Conservation (phyloP, 176 grass and related monocot species). For the Oryza coarctata region DNA sequence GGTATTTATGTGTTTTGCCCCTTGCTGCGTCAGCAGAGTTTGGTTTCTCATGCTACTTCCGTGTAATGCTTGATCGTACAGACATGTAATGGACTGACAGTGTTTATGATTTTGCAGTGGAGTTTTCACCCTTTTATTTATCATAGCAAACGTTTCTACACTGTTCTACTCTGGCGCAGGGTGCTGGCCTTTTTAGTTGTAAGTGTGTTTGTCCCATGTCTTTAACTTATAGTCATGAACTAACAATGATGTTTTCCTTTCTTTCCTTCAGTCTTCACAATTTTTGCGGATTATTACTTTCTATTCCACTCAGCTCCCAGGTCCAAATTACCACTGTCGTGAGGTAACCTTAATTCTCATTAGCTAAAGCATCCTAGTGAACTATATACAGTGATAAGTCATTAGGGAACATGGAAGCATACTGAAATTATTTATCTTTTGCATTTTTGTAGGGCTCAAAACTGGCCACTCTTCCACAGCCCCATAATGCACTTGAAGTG, state of each 20-base stretch:
- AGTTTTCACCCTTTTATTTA: slow-evolving; percentile 97
- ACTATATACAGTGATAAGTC: neutral
- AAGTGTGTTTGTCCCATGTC: slow-evolving; percentile 48
- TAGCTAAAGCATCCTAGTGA: neutral
- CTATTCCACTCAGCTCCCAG: slow-evolving; percentile 97
- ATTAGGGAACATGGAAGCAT: neutral
- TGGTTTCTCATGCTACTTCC: neutral
- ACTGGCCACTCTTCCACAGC: slow-evolving; percentile 67
- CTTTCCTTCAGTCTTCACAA: slow-evolving; percentile 68
- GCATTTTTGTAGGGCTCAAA: slow-evolving; percentile 68
- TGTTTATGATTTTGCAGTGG: slow-evolving; percentile 65
- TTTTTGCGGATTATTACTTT: slow-evolving; percentile 81
- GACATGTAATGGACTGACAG: slow-evolving; percentile 1
- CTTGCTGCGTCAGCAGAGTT: slow-evolving; percentile 4
- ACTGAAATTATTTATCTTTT: slow-evolving; percentile 11
- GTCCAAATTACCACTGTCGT: slow-evolving; percentile 94
- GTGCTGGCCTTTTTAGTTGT: slow-evolving; percentile 93
- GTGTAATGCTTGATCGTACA: slow-evolving; percentile 8
- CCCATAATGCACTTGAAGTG: slow-evolving; percentile 74
- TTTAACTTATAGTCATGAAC: slow-evolving; percentile 21
- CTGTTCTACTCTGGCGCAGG: slow-evolving; percentile 89
- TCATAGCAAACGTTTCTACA: slow-evolving; percentile 92
- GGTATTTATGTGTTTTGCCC: neutral
- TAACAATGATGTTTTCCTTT: neutral
- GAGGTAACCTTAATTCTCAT: slow-evolving; percentile 54